phyloP scores from a whole-genome alignment of 2,329 filamentous ascomycete species.

The Epichloe elymi region DNA sequence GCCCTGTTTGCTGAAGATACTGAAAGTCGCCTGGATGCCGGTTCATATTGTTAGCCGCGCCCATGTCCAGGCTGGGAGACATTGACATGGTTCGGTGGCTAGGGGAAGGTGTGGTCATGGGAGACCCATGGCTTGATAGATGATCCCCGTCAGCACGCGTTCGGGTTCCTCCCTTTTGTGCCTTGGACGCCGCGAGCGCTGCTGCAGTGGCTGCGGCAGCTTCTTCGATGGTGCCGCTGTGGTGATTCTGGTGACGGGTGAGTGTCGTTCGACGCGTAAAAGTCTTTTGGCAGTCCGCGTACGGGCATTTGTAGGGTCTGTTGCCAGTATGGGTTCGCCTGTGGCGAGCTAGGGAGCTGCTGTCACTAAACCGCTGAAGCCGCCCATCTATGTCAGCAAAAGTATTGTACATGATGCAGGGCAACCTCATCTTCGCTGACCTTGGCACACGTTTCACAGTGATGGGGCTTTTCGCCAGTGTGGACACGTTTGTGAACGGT shows the following conservation, averaged over 20 bases:
- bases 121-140: slow-evolving; percentile 59
- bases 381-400: neutral
- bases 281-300: slow-evolving; percentile 94
- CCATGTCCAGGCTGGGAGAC: slow-evolving; percentile 66
- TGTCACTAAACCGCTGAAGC: slow-evolving; percentile 81
- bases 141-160: slow-evolving; percentile 58
- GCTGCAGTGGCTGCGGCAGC: slow-evolving; percentile 80
- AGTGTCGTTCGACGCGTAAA: slow-evolving; percentile 92
- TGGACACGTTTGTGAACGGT: slow-evolving; percentile 94
- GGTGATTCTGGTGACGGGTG: slow-evolving; percentile 90
- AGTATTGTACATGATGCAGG: neutral
- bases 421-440: slow-evolving; percentile 35
- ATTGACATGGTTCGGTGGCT: slow-evolving; percentile 67
- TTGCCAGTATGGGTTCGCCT: slow-evolving; percentile 91
- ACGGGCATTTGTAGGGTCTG: slow-evolving; percentile 93
- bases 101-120: slow-evolving; percentile 74
- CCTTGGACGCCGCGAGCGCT: slow-evolving; percentile 50
- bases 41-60: slow-evolving; percentile 52
- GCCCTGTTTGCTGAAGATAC: slow-evolving; percentile 61
- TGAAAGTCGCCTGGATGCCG: slow-evolving; percentile 51
- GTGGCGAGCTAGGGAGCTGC: slow-evolving; percentile 86
- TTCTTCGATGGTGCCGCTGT: slow-evolving; percentile 90
- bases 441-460: slow-evolving; percentile 95
- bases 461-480: slow-evolving; percentile 95
- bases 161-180: slow-evolving; percentile 25